Conservation (phyloP, 2,329 filamentous ascomycete species). For the Chaetothyriales sp. region DNA sequence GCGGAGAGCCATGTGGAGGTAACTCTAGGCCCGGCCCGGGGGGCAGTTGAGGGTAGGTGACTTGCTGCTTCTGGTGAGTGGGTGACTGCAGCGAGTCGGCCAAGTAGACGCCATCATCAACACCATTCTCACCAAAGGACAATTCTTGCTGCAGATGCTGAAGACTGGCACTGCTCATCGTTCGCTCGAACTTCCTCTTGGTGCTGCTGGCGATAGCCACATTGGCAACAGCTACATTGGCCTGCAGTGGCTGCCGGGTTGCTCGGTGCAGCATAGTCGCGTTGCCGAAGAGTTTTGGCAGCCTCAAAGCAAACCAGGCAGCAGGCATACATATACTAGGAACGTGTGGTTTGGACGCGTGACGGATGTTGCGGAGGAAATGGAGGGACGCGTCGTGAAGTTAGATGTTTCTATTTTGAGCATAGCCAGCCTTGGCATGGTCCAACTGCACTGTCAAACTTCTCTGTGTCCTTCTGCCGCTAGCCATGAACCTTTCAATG, state of each 20-base stretch:
- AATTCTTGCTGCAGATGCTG: conserved; percentile 35
- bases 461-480: too few relatives aligned
- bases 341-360: not conserved
- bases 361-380: not conserved
- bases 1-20: conserved; percentile 31
- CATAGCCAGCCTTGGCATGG: not conserved
- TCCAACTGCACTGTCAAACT: too few relatives aligned
- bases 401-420: not conserved
- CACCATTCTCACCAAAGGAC: conserved; percentile 65
- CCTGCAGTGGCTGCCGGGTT: conserved; percentile 2
- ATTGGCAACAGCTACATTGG: conserved; percentile 10
- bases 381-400: not conserved
- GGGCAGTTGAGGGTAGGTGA: conserved; percentile 13
- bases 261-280: conserved; percentile 13
- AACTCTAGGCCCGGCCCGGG: conserved; percentile 14
- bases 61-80: conserved; percentile 33
- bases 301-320: conserved; percentile 9
- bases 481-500: too few relatives aligned
- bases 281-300: conserved; percentile 11
- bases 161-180: conserved; percentile 19
- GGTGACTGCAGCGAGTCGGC: conserved; percentile 34
- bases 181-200: conserved; percentile 17
- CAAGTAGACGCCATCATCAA: conserved; percentile 65
- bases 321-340: conserved; percentile 5
- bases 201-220: not conserved